A percentile compares a stretch with the other conserved stretches of the same genome.
phyloP scores from a whole-genome alignment of 2,329 filamentous ascomycete species.

The Aaosphaeria arxii region DNA sequence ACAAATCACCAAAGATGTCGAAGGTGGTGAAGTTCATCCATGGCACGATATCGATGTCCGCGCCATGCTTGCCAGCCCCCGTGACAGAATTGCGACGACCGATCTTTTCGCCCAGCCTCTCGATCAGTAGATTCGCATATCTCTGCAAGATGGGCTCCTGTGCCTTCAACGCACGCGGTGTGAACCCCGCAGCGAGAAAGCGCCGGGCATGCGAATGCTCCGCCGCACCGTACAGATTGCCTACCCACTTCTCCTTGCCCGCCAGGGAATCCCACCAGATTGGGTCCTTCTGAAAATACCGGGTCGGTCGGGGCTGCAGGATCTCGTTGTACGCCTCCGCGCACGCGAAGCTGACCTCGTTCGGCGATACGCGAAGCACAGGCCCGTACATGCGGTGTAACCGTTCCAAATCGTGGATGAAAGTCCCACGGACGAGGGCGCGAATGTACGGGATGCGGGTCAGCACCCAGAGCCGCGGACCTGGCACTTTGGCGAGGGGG shows the following conservation, averaged over 20 bases:
- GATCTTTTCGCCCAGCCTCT: constrained; percentile 2
- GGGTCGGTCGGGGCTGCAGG: neutral
- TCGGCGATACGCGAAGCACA: constrained; percentile 4
- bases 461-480: constrained; percentile 4
- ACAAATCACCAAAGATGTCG: constrained; percentile 19
- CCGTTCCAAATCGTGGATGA: constrained; percentile 1
- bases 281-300: constrained; percentile 3
- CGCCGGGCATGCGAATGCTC: constrained; percentile 4
- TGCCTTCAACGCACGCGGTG: constrained; percentile 1
- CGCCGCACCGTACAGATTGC: constrained; percentile 1
- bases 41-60: neutral
- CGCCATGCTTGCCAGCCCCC: neutral
- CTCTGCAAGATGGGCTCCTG: constrained; percentile 1
- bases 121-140: constrained; percentile 3
- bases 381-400: constrained; percentile 6
- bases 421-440: constrained; percentile 1
- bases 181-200: constrained; percentile 4
- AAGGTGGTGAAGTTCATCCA: constrained; percentile 11
- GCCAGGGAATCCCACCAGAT: constrained; percentile 2
- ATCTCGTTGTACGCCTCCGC: constrained; percentile 10
- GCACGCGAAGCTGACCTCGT: constrained; percentile 7
- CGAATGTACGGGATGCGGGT: constrained; percentile 4
- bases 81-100: neutral
- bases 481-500: constrained; percentile 5
- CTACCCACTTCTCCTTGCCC: too few relatives aligned